Base-by-base conservation (phyloP, 331 rosid genomes). In the Telfairia occidentalis region DNA sequence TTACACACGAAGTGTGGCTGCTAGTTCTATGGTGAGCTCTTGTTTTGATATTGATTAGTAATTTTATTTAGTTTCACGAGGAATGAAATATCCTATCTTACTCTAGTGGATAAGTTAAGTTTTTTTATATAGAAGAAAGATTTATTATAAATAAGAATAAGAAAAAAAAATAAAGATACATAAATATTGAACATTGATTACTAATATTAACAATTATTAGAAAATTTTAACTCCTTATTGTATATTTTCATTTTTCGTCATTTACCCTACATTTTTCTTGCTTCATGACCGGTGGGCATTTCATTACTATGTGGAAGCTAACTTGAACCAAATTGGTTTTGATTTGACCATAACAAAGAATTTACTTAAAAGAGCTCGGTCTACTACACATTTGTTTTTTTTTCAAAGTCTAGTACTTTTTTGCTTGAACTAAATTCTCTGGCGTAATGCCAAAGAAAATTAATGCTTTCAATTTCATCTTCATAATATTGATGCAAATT, bases 1-100 rank as follows among this genome's bases (percentile, higher is more conserved):
- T 19, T 91, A 89, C 77, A 84, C 96, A 10, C 82, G 96, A 74
- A 94, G 96, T 79, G 95, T 94, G 80, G 98, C 98, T 78, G 85
- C 97, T 69, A 94, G 98, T 85, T 94, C 97, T 78, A 94, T 94
- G 98, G 98, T 86, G 79, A 88, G 78, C 16, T 37, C 26, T 54
- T 18, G 15, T 28, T 55, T 8, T 28, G 9, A 24, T 24, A 54
- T 12, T 42, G 76, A 19, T 9, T 18, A 43, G 24, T 45, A 15
- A 26, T 53, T 59, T 29, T n/a, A 59, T 40, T 59, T 59, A 29
- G 18, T 59, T 60, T 60, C 24, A 60, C 7, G 43, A 60, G 23
- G 21, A 60, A 16, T 60, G 69, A 34, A 32, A 60, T 32, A 18
- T 8, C 69, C 40, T 57, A 26, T 28, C n/a, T 60, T 60, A 34